A percentile compares a stretch with the other conserved stretches of the same genome.
phyloP scores from a whole-genome alignment of 805 yeast species.

The Suhomyces sp. region DNA sequence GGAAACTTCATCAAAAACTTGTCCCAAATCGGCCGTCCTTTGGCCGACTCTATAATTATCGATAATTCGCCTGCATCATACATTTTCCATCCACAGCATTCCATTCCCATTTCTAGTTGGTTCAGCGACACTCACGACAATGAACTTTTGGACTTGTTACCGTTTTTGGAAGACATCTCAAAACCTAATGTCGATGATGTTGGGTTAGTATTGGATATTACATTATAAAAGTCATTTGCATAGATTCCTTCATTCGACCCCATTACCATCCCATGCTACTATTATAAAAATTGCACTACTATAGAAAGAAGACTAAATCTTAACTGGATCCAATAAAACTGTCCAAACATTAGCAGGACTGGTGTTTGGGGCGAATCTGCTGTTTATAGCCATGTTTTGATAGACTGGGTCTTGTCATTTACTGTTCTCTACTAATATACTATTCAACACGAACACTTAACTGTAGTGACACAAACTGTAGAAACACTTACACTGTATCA shows the following conservation, averaged over 20 bases:
- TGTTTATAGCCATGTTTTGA: not conserved
- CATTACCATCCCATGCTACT: not conserved
- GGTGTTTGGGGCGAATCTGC: slow-evolving; percentile 5
- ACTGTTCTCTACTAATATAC: not conserved
- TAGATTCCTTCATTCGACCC: not conserved
- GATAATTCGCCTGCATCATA: slow-evolving; percentile 99
- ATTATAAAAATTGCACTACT: not conserved
- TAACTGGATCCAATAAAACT: not conserved
- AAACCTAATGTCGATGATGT: slow-evolving; percentile 75
- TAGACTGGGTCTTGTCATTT: not conserved
- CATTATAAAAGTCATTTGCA: slow-evolving; percentile 27
- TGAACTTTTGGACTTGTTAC: slow-evolving; percentile 87
- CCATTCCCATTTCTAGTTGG: slow-evolving; percentile 97
- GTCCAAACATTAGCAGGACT: slow-evolving; percentile 7
- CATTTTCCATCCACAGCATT: slow-evolving; percentile 95
- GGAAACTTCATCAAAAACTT: slow-evolving; percentile 94
- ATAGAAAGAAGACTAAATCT: not conserved
- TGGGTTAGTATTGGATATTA: slow-evolving; percentile 78
- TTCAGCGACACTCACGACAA: slow-evolving; percentile 97
- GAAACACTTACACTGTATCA: no score
- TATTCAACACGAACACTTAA: no score
- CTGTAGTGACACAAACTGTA: no score
- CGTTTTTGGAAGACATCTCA: slow-evolving; percentile 84
- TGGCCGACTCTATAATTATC: slow-evolving; percentile 78
- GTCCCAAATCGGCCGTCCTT: slow-evolving; percentile 91